Base-by-base conservation (phyloP, 1,284 basidiomycete species). In the Pseudozyma thailandica region DNA sequence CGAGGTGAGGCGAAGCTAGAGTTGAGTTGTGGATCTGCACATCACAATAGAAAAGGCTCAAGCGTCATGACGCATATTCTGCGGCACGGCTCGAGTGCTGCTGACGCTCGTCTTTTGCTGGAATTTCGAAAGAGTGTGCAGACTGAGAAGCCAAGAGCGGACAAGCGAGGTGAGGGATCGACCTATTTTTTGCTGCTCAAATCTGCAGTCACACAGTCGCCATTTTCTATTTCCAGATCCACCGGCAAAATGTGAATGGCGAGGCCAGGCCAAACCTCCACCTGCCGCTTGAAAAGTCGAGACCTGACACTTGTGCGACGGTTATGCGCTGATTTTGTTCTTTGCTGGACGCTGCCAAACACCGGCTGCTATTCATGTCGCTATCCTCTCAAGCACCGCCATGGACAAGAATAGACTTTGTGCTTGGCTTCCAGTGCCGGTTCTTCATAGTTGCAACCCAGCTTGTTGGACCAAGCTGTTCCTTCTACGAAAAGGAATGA, bases 51-150 rank as follows among this genome's bases (percentile, higher is more conserved):
- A 38, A 41, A 31, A 23, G 15, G n/a, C 20, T 5, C 7, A 51
- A 58, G 55, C 63, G 63, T 65, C 56, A 65, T 65, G 51, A 51
- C 52, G 63, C 63, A 59, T 47, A 46, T 50, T n/a, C 28, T 15
- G 45, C 45, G 38, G 51, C 56, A 59, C 41, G 25, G 8, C 15
- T 12, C 13, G 13, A 16, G 8, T 5, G n/a, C 13, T 16, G 8
- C 15, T 12, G 33, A 12, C 15, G 33, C 6, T 16, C 15, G 33
- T n/a, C 33, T 35, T 35, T 7, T 16, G 30, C 15, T 31, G 30
- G 8, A 31, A 35, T 16, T 35, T 35, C 33, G 13, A 35, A n/a
- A n/a, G n/a, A n/a, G n/a, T n/a, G n/a, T n/a, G n/a, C n/a, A n/a
- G n/a, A n/a, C 33, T 16, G 13, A 6, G 30, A 31, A 31, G 30